Conservation (phyloP, 2,329 filamentous ascomycete species). For the Leptosphaerulina australis region DNA sequence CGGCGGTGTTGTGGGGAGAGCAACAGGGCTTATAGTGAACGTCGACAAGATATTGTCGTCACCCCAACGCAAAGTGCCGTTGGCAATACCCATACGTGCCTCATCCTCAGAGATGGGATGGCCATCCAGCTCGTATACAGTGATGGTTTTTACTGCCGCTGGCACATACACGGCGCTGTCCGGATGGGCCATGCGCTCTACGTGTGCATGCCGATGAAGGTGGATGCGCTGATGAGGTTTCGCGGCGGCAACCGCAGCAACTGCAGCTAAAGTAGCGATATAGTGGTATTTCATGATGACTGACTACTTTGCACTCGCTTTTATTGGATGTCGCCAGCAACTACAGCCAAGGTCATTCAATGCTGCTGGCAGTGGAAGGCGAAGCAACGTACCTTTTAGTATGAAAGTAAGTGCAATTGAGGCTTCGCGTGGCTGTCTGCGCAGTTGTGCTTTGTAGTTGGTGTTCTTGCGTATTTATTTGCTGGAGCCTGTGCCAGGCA, state of each 20-base stretch:
- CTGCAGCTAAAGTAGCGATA: slow-evolving; percentile 44
- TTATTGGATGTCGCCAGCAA: slow-evolving; percentile 2
- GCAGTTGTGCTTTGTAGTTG: slow-evolving; percentile 1
- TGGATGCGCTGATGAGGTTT: slow-evolving; percentile 64
- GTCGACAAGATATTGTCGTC: slow-evolving; percentile 61
- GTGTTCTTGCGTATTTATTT: slow-evolving; percentile 17
- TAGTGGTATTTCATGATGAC: slow-evolving; percentile 46
- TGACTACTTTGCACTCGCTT: slow-evolving; percentile 10
- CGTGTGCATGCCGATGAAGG: slow-evolving; percentile 53
- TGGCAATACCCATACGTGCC: slow-evolving; percentile 72
- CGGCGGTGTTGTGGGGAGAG: slow-evolving; percentile 28
- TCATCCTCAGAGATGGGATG: slow-evolving; percentile 65
- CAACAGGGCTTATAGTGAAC: slow-evolving; percentile 22
- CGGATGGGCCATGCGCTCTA: slow-evolving; percentile 56
- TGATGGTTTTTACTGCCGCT: slow-evolving; percentile 66
- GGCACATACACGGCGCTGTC: slow-evolving; percentile 58
- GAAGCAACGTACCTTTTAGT: slow-evolving; percentile 17
- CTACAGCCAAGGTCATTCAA: slow-evolving; percentile 18
- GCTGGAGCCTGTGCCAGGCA: slow-evolving; percentile 23
- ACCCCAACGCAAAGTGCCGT: slow-evolving; percentile 69
- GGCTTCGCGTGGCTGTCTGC: slow-evolving; percentile 11
- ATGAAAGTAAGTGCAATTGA: not conserved
- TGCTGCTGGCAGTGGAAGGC: not conserved
- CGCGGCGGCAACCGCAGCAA: slow-evolving; percentile 60
- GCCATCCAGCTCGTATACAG: slow-evolving; percentile 75